Evolutionary conservation across 2,329 filamentous ascomycete species (phyloP).

Genomic region (Whalleya microplaca): DNA sequence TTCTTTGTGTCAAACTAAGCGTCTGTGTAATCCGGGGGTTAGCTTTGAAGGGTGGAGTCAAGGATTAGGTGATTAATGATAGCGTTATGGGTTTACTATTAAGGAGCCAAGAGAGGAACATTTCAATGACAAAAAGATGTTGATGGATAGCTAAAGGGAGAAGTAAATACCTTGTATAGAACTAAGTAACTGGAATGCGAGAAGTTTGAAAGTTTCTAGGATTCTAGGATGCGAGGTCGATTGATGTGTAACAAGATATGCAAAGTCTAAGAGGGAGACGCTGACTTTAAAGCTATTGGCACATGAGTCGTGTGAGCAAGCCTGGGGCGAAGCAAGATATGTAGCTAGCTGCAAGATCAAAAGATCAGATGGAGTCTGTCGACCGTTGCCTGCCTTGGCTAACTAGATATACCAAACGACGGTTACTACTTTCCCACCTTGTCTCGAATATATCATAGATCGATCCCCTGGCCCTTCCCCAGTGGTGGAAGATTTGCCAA

Average conservation of each 20-base stretch:
- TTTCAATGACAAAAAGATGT: background rate
- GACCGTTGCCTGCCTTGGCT: slow-evolving; percentile 16
- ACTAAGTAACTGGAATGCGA: background rate
- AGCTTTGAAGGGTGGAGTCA: background rate
- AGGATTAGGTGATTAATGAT: background rate
- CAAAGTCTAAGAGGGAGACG: background rate
- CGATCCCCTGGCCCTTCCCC: slow-evolving; percentile 2
- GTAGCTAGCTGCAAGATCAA: background rate
- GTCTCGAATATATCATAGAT: slow-evolving; percentile 20
- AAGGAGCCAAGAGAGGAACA: background rate
- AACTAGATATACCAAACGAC: slow-evolving; percentile 20
- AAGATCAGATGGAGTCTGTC: slow-evolving; percentile 14
- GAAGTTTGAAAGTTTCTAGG: background rate
- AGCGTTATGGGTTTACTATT: background rate
- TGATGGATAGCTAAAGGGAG: background rate
- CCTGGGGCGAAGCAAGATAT: background rate
- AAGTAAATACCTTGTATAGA: background rate
- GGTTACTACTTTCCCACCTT: slow-evolving; percentile 3
- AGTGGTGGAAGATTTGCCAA: slow-evolving; percentile 1
- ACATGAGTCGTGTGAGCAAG: background rate
- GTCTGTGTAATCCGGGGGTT: slow-evolving; percentile 2
- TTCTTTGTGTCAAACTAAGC: background rate
- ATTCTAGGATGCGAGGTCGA: background rate
- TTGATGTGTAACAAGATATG: background rate
- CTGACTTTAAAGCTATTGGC: background rate